These are phyloP conservation scores for Jacaranda mimosifolia DNA, from an alignment of 257 asterid species.

Conservation along the genomic window DNA sequence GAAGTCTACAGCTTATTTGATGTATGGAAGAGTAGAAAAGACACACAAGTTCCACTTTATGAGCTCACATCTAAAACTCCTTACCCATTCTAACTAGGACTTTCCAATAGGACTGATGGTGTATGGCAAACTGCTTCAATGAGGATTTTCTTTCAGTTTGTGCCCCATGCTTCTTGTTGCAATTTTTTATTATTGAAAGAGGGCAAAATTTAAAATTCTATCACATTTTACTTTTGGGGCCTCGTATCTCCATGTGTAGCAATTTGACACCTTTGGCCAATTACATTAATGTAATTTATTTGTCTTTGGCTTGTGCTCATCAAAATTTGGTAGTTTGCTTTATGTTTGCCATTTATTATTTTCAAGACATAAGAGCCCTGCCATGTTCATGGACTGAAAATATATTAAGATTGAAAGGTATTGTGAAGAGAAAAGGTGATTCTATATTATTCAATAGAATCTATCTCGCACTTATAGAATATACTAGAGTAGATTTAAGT, in stretches of 20 bases:
- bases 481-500: too few species aligned
- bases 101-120: constrained; percentile 5
- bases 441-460: too few species aligned
- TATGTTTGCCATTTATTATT: background rate
- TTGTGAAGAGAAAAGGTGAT: background rate
- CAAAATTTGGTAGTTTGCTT: constrained; percentile 15
- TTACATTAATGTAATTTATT: background rate
- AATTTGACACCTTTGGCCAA: background rate
- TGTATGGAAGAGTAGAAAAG: background rate
- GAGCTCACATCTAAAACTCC: background rate
- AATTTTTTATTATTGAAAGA: background rate
- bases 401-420: background rate
- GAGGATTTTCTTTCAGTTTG: background rate
- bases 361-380: constrained; percentile 14
- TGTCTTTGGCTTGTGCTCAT: background rate
- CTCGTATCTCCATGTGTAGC: background rate
- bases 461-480: too few species aligned
- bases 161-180: background rate
- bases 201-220: background rate
- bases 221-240: background rate
- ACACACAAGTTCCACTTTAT: background rate
- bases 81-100: background rate
- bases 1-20: background rate
- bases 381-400: background rate
- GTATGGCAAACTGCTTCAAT: background rate